These are phyloP conservation scores for Boletus sp. DNA, from an alignment of 768 basidiomycete species.

Conservation along the genomic window DNA sequence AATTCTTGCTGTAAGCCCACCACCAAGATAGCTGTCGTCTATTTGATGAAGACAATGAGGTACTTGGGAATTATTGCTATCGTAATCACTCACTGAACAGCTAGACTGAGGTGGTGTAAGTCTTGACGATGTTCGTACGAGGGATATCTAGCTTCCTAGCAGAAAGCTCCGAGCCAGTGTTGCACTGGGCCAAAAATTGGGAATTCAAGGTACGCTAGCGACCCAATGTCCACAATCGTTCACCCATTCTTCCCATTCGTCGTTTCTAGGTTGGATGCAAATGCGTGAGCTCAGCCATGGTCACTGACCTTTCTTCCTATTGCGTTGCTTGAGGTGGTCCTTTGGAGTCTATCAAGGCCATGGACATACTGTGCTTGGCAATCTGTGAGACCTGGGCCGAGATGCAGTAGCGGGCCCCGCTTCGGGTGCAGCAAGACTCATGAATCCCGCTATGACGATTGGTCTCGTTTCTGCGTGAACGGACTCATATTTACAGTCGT, in stretches of 20 bases:
- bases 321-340: not conserved
- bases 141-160: not conserved
- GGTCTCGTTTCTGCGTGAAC: not conserved
- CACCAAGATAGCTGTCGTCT: not conserved
- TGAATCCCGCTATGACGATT: not conserved
- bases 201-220: not conserved
- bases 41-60: not conserved
- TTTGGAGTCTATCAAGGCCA: not conserved
- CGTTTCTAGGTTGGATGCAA: not conserved
- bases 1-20: no score
- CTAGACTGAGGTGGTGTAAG: not conserved
- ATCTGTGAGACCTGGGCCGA: not conserved
- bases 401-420: not conserved
- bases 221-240: not conserved
- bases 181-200: not conserved
- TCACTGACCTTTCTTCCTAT: not conserved
- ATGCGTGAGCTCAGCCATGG: not conserved
- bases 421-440: not conserved
- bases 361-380: not conserved
- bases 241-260: not conserved
- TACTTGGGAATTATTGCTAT: not conserved
- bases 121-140: not conserved
- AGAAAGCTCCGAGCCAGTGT: not conserved
- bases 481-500: not conserved
- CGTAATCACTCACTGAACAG: not conserved